Evolutionary conservation across 2,329 filamentous ascomycete species (phyloP).

Genomic region (Fusarium papillatum): DNA sequence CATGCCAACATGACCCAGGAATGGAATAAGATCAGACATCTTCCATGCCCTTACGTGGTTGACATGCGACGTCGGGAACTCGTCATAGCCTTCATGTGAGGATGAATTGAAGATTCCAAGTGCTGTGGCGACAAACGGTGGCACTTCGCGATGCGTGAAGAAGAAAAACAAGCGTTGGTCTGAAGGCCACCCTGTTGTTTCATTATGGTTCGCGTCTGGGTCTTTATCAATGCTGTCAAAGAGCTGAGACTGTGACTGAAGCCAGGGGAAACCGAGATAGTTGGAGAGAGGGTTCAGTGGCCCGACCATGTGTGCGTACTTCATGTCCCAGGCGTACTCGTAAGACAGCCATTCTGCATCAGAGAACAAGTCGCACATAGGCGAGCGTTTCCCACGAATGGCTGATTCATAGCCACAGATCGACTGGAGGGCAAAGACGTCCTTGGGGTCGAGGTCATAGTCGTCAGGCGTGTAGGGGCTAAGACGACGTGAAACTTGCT

Average conservation of each 20-base stretch:
- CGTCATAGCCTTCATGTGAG: slow-evolving; percentile 31
- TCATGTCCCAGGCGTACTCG: slow-evolving; percentile 44
- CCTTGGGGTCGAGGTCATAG: slow-evolving; percentile 32
- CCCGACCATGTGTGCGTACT: slow-evolving; percentile 41
- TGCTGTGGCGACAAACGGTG: slow-evolving; percentile 39
- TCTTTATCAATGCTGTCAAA: slow-evolving; percentile 23
- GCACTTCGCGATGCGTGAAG: slow-evolving; percentile 41
- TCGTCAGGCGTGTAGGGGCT: slow-evolving; percentile 35
- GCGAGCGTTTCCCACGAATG: slow-evolving; percentile 32
- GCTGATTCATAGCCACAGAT: slow-evolving; percentile 41
- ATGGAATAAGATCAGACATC: slow-evolving; percentile 41
- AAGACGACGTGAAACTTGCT: slow-evolving; percentile 24
- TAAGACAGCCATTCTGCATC: slow-evolving; percentile 41
- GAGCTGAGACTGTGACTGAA: slow-evolving; percentile 31
- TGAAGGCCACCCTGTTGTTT: slow-evolving; percentile 31
- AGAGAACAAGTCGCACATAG: slow-evolving; percentile 33
- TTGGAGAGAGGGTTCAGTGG: slow-evolving; percentile 38
- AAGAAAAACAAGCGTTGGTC: slow-evolving; percentile 38
- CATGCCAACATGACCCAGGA: slow-evolving; percentile 41
- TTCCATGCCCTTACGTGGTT: slow-evolving; percentile 41
- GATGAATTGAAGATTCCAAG: slow-evolving; percentile 41
- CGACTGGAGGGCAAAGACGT: slow-evolving; percentile 40
- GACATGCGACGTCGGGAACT: slow-evolving; percentile 39
- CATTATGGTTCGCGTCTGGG: background rate
- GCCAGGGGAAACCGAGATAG: slow-evolving; percentile 38